Percentiles rank a stretch among this genome's conserved stretches.
phyloP scores from a whole-genome alignment of 495 filamentous ascomycete species.

The Daldinia vernicosa region DNA sequence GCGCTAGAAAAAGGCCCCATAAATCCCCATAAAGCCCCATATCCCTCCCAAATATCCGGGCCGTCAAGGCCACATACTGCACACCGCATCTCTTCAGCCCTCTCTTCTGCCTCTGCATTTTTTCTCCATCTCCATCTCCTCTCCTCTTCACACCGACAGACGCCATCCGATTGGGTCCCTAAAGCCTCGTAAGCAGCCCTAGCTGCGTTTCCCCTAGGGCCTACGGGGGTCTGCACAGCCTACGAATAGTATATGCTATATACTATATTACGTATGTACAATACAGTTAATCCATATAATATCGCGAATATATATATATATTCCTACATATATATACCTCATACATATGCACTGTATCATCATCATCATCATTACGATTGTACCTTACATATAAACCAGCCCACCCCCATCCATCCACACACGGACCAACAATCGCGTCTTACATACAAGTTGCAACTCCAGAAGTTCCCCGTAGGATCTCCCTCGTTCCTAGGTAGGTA shows the following conservation, averaged over 20 bases:
- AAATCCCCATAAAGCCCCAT: slow-evolving; percentile 7
- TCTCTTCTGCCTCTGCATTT: slow-evolving; percentile 9
- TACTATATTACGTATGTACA: not conserved
- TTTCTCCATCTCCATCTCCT: not conserved
- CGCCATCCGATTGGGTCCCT: slow-evolving; percentile 32
- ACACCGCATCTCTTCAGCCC: slow-evolving; percentile 42
- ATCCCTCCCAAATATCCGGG: slow-evolving; percentile 25
- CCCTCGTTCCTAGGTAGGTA: not conserved
- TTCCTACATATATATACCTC: too few relatives aligned
- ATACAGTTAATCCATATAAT: not conserved
- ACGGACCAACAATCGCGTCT: not conserved
- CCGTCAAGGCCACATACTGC: slow-evolving; percentile 22
- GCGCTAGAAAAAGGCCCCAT: not conserved
- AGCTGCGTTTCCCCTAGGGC: not conserved
- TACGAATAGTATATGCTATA: slow-evolving; percentile 1
- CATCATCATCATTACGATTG: slow-evolving; percentile 1
- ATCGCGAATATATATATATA: too few relatives aligned
- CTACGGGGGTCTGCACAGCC: not conserved
- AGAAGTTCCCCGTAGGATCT: slow-evolving; percentile 1
- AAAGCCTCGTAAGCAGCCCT: slow-evolving; percentile 23
- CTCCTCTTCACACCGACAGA: slow-evolving; percentile 29
- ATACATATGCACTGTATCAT: not conserved
- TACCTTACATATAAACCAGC: slow-evolving; percentile 24
- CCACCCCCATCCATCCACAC: not conserved
- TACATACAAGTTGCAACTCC: not conserved